Evolutionary conservation across 768 basidiomycete genomes (phyloP).

Genomic region (Cyclocybe cylindracea): DNA sequence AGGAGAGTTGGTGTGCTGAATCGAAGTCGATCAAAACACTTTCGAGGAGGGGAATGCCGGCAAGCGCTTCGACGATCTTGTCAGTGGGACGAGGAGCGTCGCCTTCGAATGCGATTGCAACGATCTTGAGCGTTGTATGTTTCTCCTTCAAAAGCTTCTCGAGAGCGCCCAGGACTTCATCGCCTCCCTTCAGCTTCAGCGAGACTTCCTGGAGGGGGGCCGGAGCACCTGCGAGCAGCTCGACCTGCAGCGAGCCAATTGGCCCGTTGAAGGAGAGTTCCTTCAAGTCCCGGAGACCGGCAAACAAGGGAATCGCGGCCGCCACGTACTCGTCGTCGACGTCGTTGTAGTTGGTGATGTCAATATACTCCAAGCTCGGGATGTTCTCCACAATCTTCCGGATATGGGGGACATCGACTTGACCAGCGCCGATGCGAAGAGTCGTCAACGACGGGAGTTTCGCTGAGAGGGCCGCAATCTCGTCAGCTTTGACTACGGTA

Average conservation of each 20-base stretch:
- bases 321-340: neutral
- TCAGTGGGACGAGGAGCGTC: neutral
- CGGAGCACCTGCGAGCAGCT: neutral
- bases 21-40: slow-evolving; percentile 1
- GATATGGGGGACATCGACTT: neutral
- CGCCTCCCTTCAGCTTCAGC: neutral
- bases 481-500: neutral
- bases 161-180: neutral
- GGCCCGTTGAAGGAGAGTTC: neutral
- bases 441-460: slow-evolving; percentile 1
- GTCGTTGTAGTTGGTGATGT: slow-evolving; percentile 1
- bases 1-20: neutral
- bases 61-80: slow-evolving; percentile 1
- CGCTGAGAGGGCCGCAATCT: neutral
- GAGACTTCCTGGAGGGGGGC: neutral
- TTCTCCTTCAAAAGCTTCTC: slow-evolving; percentile 4
- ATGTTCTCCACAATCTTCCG: neutral
- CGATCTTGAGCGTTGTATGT: neutral
- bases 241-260: neutral
- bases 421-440: neutral
- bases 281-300: neutral
- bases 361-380: slow-evolving; percentile 1
- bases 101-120: neutral
- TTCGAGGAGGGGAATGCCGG: neutral
- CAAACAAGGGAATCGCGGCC: neutral